Evolutionary conservation across 805 yeast species (phyloP), one percentile per base, ranked within the genome.

Genomic region (Yarrowia divulgata): DNA sequence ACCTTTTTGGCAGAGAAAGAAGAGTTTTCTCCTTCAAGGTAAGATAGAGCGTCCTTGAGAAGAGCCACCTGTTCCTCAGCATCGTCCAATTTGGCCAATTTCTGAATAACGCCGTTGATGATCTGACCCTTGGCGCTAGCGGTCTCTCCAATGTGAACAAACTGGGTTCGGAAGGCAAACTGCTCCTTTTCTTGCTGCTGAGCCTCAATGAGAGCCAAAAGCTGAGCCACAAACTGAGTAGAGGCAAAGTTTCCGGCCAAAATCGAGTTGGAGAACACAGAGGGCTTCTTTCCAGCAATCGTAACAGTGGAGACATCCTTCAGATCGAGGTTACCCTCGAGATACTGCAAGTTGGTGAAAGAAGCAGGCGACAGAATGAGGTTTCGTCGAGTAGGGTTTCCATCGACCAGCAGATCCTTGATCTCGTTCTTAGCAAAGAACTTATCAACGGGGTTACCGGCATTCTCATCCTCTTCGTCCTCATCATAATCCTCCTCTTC

Each of bases 401-500:
- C 66, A 32, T 46, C 68, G 2, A 63, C 40, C 10, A 63, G 19
- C 46, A 63, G 13, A 7, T 63, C 68, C 39, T 40, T 35, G 48
- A 63, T 63, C 1, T 19, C 23, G 32, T 48, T 14, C 8, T 37
- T 49, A 32, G 52, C 32, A 19, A 60, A 60, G 23, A 29, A 60
- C 66, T 45, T 60, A 19, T 60, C 66, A 8, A 60, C 66, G 18
- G 66, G 66, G 66, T 60, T 45, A 9, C 63, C 63, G 23, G 63
- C 48, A 9, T 57, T 9, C 12, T 57, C 63, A 3, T 57, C 63
- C 1, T 57, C 63, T 12, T 57, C 63, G 12, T 70, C 37, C 55
- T 71, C 73, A 6, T 70, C 40, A 57, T n/a, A n/a, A n/a, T 71
- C 63, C 13, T 70, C 73, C 7, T 13, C 40, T 8, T 8, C 16